These are phyloP conservation scores for Xylaria palmicola DNA, from an alignment of 495 filamentous ascomycete species.

Conservation along the genomic window DNA sequence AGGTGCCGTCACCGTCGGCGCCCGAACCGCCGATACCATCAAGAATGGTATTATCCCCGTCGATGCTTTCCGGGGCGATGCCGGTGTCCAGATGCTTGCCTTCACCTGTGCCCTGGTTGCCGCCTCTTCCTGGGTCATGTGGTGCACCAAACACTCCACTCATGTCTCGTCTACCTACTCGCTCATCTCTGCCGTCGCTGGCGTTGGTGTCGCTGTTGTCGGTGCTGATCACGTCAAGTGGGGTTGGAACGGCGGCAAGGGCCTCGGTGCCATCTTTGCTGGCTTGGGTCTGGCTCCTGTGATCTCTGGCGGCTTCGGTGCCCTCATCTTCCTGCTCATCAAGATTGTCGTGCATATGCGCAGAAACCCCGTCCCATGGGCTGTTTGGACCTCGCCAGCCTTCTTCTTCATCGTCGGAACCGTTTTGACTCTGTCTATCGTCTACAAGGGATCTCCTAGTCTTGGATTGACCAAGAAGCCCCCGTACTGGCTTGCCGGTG, in stretches of 20 bases:
- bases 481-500: slow-evolving; percentile 52
- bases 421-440: slow-evolving; percentile 60
- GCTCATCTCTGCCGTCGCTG: slow-evolving; percentile 60
- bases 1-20: slow-evolving; percentile 60
- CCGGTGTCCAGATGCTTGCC: slow-evolving; percentile 61
- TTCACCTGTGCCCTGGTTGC: slow-evolving; percentile 58
- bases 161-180: slow-evolving; percentile 67
- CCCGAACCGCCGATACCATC: slow-evolving; percentile 60
- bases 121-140: slow-evolving; percentile 52
- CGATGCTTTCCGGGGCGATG: slow-evolving; percentile 48
- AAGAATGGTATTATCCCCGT: slow-evolving; percentile 57
- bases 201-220: slow-evolving; percentile 60
- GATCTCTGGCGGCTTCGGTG: slow-evolving; percentile 56
- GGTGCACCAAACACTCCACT: slow-evolving; percentile 59
- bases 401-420: slow-evolving; percentile 60
- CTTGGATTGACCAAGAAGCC: slow-evolving; percentile 57
- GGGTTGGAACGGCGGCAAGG: slow-evolving; percentile 61
- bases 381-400: slow-evolving; percentile 57
- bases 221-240: slow-evolving; percentile 57
- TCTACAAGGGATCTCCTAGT: slow-evolving; percentile 63
- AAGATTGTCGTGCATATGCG: slow-evolving; percentile 58
- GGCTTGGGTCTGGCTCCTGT: slow-evolving; percentile 60
- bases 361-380: slow-evolving; percentile 55
- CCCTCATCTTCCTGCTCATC: slow-evolving; percentile 61
- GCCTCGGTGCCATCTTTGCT: slow-evolving; percentile 61